These are phyloP conservation scores for Syzygium malaccense DNA, from an alignment of 441 rosid genomes.

Conservation along the genomic window DNA sequence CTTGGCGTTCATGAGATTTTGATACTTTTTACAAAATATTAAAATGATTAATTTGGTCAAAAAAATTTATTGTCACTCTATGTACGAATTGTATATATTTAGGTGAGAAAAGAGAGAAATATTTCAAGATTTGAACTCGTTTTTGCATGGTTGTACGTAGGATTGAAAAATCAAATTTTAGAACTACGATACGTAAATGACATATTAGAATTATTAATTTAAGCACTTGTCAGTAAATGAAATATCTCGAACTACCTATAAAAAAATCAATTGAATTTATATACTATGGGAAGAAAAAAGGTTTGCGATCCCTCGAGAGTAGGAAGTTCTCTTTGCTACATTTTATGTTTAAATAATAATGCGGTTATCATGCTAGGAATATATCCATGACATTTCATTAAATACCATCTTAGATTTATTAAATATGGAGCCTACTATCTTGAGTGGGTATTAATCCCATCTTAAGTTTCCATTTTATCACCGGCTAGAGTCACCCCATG, in stretches of 20 bases:
- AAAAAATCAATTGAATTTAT: not conserved
- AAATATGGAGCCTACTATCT: not conserved
- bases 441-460: not conserved
- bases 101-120: not conserved
- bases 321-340: not conserved
- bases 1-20: not conserved
- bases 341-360: not conserved
- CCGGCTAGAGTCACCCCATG: fast-evolving
- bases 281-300: not conserved
- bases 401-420: not conserved
- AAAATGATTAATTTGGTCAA: not conserved
- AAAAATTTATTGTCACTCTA: not conserved
- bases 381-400: not conserved
- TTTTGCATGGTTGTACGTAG: fast-evolving
- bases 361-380: not conserved
- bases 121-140: not conserved
- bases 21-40: not conserved
- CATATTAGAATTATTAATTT: not conserved
- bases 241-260: not conserved
- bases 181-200: not conserved
- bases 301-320: not conserved
- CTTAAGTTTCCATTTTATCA: not conserved
- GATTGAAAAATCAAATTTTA: not conserved
- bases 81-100: not conserved
- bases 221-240: not conserved